Conservation (phyloP, 805 yeast species). For the Monosporozyma unispora region DNA sequence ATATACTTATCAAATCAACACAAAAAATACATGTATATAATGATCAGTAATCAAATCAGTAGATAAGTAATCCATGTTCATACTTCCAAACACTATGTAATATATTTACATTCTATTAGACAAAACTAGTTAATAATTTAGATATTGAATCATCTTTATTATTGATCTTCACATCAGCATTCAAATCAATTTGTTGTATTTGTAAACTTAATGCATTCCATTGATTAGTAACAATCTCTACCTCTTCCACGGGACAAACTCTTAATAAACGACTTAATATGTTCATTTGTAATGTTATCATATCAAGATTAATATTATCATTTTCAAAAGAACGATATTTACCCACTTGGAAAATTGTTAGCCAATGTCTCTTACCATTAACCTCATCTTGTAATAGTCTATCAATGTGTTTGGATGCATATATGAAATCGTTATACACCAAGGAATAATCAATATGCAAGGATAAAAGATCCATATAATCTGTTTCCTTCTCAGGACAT, state of each 20-base stretch:
- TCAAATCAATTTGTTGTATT: background rate
- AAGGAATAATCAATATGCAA: slow-evolving; percentile 62
- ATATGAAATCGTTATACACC: slow-evolving; percentile 50
- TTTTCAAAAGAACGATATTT: slow-evolving; percentile 42
- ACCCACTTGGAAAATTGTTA: slow-evolving; percentile 65
- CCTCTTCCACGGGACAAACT: slow-evolving; percentile 46
- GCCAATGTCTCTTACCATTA: slow-evolving; percentile 38
- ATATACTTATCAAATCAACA: background rate
- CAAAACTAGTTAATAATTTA: background rate
- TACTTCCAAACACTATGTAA: too few relatives aligned
- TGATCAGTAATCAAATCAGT: too few relatives aligned
- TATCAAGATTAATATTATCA: slow-evolving; percentile 30
- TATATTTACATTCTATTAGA: background rate
- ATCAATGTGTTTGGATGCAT: slow-evolving; percentile 41
- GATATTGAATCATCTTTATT: background rate
- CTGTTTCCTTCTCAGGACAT: background rate
- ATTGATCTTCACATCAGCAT: background rate
- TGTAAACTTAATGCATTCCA: slow-evolving; percentile 41
- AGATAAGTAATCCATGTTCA: background rate
- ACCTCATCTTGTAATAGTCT: slow-evolving; percentile 29
- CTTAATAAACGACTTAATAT: slow-evolving; percentile 45
- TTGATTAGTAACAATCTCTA: slow-evolving; percentile 47
- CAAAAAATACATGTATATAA: background rate
- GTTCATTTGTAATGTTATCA: slow-evolving; percentile 43
- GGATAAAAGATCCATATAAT: slow-evolving; percentile 24